Base-by-base conservation (phyloP, 2,329 filamentous ascomycete genomes). In the Aspergillus piperis region DNA sequence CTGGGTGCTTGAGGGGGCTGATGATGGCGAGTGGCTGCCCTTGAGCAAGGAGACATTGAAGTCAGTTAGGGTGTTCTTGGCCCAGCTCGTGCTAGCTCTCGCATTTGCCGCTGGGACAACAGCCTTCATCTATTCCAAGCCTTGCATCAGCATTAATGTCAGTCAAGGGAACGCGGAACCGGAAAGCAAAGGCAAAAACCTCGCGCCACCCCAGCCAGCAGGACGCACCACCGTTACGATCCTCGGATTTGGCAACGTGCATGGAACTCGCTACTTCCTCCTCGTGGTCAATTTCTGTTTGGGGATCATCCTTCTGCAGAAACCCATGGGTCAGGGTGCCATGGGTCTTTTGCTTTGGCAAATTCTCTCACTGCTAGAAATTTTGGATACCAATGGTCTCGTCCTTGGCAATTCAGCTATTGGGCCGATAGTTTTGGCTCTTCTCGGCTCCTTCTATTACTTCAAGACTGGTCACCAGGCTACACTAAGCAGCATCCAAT, bases 381-480 rank as follows among this genome's bases (percentile, higher is more conserved):
- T 88, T 55, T 77, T 88, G 57, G 85, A 87, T 72, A 85, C 84
- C 2, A 87, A 87, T 67, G 78, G 78, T 36, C 76, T 87, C 0
- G 86, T 88, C 15, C 81, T 85, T 52, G 88, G 87, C 48, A 78
- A 78, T 63, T 78, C 76, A 0, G 83, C 92, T 6, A 90, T 98
- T 68, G 94, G 92, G 0, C 93, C 95, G 19, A 81, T 95, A 41
- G 83, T 96, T 64, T 85, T 98, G 25, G 94, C 88, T 10, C 79
- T 98, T n/a, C 86, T 99, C 0, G 95, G 93, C 61, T 92, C 90
- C 70, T 96, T 94, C 77, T 89, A 97, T 80, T 99, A 88, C 81
- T 99, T 99, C 86, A 97, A 96, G 73, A 99, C 95, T 0, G 95
- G 95, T 62, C 95, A 99, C 76, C 94, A 98, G 77, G 94, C 94